phyloP scores from a whole-genome alignment of 2,329 filamentous ascomycete genomes.

The Trichoderma lentiforme region DNA sequence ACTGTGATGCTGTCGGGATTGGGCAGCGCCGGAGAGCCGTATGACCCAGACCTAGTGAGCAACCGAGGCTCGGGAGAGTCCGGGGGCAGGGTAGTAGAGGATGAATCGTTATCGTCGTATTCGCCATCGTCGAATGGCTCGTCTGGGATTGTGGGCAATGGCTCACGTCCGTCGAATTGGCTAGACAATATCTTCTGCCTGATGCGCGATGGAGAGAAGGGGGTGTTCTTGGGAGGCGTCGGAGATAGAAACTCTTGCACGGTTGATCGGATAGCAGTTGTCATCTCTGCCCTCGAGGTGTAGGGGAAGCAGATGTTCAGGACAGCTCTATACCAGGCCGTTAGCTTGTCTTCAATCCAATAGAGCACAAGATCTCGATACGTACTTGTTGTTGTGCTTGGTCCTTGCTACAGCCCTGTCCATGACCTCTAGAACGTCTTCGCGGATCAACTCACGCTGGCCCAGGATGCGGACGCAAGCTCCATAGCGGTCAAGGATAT shows the following conservation, averaged over 20 bases:
- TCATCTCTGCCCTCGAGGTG: constrained; percentile 93
- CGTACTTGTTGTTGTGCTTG: constrained; percentile 75
- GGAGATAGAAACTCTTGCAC: constrained; percentile 82
- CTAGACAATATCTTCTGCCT: constrained; percentile 77
- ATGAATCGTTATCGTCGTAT: constrained; percentile 47
- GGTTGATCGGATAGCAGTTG: constrained; percentile 80
- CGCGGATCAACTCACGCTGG: constrained; percentile 76
- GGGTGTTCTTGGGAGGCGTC: constrained; percentile 59
- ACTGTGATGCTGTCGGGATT: constrained; percentile 87
- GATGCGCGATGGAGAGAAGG: constrained; percentile 86
- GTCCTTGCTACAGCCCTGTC: constrained; percentile 85
- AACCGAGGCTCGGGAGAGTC: constrained; percentile 47
- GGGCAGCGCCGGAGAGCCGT: constrained; percentile 42
- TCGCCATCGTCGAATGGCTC: constrained; percentile 45
- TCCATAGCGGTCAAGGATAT: constrained; percentile 88
- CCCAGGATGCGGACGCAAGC: constrained; percentile 83
- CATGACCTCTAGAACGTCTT: constrained; percentile 84
- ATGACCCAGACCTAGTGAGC: constrained; percentile 32
- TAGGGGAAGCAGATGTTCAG: constrained; percentile 98
- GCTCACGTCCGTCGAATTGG: constrained; percentile 50
- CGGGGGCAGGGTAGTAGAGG: constrained; percentile 56
- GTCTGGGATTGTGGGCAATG: constrained; percentile 49
- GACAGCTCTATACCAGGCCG: constrained; percentile 41
- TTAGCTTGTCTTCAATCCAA: not conserved
- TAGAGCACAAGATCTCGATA: not conserved